Base-by-base conservation (phyloP, 2,329 filamentous ascomycete species). In the Bipolaris zeicola region DNA sequence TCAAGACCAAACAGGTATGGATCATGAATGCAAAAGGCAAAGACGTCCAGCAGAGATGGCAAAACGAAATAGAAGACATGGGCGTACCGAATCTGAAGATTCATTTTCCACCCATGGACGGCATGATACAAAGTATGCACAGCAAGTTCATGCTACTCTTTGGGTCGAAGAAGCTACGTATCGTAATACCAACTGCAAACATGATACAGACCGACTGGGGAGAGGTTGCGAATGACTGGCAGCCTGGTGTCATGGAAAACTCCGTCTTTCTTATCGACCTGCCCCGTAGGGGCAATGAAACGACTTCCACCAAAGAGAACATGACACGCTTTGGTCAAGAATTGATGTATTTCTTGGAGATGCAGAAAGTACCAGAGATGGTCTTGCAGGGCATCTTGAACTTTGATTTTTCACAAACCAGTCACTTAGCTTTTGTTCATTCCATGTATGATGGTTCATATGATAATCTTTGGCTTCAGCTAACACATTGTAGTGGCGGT, bases 111-210 rank as follows among this genome's bases (percentile, higher is more conserved):
- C 83, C 84, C 2, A 94, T 97, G 90, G 81, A 86, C 38, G 85
- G 86, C 1, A 80, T 85, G 44, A 78, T 86, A 5, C 89, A 87
- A 22, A 87, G 83, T 66, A 96, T 98, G 92, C 95, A 98, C 76
- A 96, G 92, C 47, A 98, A 99, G 72, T 81, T 98, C 41, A 93
- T 96, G 83, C 77, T 98, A 1, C 82, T 98, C n/a, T 94, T 92
- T 66, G 91, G 92, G 65, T 78, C 84, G 0, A 78, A 78, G 1
- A 87, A 92, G 72, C 76, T 97, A 14, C 86, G 95, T 6, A 82
- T 99, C 42, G 94, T 89, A 1, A 81, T 98, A 1, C 92, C 95
- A 0, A 94, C 89, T 3, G 95, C 92, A 1, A 99, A 99, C 67
- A 79, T 97, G 46, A 87, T 90, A 11, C 82, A 86, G 6, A 92